Evolutionary conservation across 2,329 filamentous ascomycete genomes (phyloP).

Genomic region (Alternaria incomplexa): DNA sequence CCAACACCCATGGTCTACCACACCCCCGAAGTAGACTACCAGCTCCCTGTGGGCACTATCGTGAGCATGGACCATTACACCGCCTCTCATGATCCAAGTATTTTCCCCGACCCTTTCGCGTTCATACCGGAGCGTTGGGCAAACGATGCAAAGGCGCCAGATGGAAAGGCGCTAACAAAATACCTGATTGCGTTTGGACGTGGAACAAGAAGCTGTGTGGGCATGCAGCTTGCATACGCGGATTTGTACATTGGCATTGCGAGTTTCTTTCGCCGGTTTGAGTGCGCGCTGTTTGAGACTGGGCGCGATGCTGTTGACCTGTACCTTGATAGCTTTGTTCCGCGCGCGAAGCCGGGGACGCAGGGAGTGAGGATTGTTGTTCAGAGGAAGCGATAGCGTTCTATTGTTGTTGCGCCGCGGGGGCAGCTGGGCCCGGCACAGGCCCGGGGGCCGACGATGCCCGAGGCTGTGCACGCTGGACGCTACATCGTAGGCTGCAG

Average conservation of each 20-base stretch:
- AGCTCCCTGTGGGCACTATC: constrained; percentile 30
- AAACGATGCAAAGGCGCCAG: background rate
- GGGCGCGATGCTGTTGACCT: background rate
- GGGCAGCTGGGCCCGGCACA: background rate
- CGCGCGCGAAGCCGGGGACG: background rate
- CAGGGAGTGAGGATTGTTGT: background rate
- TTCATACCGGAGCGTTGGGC: background rate
- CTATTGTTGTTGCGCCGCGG: background rate
- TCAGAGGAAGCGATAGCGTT: background rate
- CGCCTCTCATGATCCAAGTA: constrained; percentile 29
- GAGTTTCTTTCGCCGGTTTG: constrained; percentile 10
- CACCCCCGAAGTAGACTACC: constrained; percentile 16
- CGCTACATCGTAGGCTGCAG: background rate
- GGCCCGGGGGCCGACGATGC: background rate
- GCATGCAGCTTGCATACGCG: constrained; percentile 12
- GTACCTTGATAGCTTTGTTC: background rate
- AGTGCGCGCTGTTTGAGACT: constrained; percentile 17
- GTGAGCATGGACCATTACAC: constrained; percentile 37
- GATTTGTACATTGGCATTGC: constrained; percentile 18
- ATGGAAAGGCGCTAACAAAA: constrained; percentile 5
- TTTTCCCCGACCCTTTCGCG: constrained; percentile 24
- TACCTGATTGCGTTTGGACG: constrained; percentile 19
- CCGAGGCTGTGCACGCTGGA: background rate
- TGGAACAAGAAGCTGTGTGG: constrained; percentile 18
- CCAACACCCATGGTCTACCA: constrained; percentile 18